These are phyloP conservation scores for Paramyrothecium roridum DNA, from an alignment of 2,329 filamentous ascomycete genomes.

Conservation along the genomic window DNA sequence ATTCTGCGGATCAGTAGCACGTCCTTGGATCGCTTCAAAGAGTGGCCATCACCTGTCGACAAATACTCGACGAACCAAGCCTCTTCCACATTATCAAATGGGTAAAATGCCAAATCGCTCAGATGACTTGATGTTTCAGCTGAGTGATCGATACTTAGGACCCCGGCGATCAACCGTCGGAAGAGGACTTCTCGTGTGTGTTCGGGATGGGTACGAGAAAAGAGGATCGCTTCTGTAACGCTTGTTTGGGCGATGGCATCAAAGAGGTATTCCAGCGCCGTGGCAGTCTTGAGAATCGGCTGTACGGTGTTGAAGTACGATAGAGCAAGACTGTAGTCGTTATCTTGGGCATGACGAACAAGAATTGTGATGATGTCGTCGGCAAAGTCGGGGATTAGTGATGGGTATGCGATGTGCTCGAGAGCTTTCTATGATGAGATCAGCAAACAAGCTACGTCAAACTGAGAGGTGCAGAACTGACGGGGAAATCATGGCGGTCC, in stretches of 20 bases:
- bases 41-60: constrained; percentile 60
- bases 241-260: constrained; percentile 64
- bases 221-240: constrained; percentile 71
- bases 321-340: constrained; percentile 64
- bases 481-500: constrained; percentile 67
- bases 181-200: constrained; percentile 63
- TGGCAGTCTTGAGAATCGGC: constrained; percentile 64
- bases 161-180: constrained; percentile 59
- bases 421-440: constrained; percentile 53
- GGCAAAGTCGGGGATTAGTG: constrained; percentile 74
- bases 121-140: constrained; percentile 51
- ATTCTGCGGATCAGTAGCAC: constrained; percentile 72
- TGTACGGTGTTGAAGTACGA: constrained; percentile 77
- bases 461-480: constrained; percentile 21
- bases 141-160: constrained; percentile 40
- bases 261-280: constrained; percentile 65
- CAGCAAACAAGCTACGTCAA: constrained; percentile 1
- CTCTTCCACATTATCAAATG: constrained; percentile 70
- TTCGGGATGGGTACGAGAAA: constrained; percentile 63
- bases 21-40: constrained; percentile 64
- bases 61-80: constrained; percentile 71
- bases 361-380: constrained; percentile 76
- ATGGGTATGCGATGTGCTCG: constrained; percentile 75
- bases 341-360: constrained; percentile 55
- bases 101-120: constrained; percentile 69